Percentiles rank a stretch among this genome's conserved stretches.
Evolutionary conservation across 371 early-diverging fungal species (phyloP).

Genomic region (Apophysomyces sp.): DNA sequence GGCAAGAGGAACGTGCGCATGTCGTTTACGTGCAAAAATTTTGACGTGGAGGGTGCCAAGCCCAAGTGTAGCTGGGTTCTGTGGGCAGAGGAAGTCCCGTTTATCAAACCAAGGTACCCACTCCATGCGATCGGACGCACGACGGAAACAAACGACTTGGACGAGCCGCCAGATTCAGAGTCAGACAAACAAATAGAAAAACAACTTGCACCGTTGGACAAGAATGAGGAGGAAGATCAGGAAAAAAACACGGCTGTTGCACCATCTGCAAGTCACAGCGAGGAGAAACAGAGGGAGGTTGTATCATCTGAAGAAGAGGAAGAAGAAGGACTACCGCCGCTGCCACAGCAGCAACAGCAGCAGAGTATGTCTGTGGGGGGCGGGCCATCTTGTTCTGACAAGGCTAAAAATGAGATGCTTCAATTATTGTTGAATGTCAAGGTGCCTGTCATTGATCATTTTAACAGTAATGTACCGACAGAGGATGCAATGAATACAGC

Average conservation of each 20-base stretch:
- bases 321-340: no score
- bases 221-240: no score
- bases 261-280: no score
- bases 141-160: background rate
- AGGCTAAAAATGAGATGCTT: background rate
- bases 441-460: background rate
- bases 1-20: background rate
- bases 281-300: no score
- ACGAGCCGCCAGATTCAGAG: background rate
- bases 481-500: background rate
- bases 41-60: slow-evolving; percentile 20
- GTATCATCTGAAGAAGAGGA: no score
- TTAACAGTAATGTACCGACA: background rate
- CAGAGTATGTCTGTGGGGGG: no score
- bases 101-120: slow-evolving; percentile 2
- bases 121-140: background rate
- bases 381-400: no score
- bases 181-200: background rate
- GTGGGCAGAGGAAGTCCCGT: slow-evolving; percentile 27
- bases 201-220: no score
- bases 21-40: slow-evolving; percentile 31
- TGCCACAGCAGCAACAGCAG: no score
- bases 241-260: no score
- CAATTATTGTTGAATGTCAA: background rate
- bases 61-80: slow-evolving; percentile 36